Evolutionary conservation across 2,329 filamentous ascomycete species (phyloP), one percentile per base, ranked within the genome.

Genomic region (Xylariales sp.): DNA sequence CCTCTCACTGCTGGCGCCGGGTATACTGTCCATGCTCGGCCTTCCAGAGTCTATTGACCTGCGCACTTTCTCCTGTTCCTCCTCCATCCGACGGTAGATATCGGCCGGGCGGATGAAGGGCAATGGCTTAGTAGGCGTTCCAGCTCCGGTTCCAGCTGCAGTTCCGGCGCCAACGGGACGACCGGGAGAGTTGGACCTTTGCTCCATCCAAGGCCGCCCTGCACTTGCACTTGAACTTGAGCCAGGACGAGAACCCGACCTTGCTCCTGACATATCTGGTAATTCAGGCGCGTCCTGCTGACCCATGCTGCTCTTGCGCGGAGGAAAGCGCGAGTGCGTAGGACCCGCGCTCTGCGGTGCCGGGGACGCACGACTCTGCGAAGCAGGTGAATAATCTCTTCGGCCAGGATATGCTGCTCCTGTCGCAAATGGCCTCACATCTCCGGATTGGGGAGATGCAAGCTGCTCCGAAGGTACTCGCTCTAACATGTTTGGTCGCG

Each of bases 81-180:
- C 82, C 39, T 78, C 78, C 59, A 84, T 71, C 5, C 84, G 78
- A 54, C 77, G 83, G 59, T 91, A 90, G 31, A 90, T 83, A 50
- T 94, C 87, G 10, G 84, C 77, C 2, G 88, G 86, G 27, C 85
- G 74, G 42, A 88, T 72, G 50, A 91, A 82, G 0, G 81, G 74
- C 15, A 78, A 62, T 1, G 77, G 59, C 51, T 81, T 82, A 19
- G 62, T 63, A 38, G 57, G 51, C 21, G 63, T 51, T n/a, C n/a
- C n/a, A n/a, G n/a, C n/a, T n/a, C n/a, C n/a, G n/a, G n/a, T n/a
- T n/a, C n/a, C n/a, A n/a, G n/a, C n/a, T n/a, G n/a, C n/a, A n/a
- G n/a, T n/a, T n/a, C n/a, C n/a, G 14, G 64, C 56, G 21, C 49
- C 53, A 15, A 58, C 46, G 33, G 44, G 46, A 40, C 51, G 58